Conservation (phyloP, 2,329 filamentous ascomycete species). For the Hypoxylon sp. region DNA sequence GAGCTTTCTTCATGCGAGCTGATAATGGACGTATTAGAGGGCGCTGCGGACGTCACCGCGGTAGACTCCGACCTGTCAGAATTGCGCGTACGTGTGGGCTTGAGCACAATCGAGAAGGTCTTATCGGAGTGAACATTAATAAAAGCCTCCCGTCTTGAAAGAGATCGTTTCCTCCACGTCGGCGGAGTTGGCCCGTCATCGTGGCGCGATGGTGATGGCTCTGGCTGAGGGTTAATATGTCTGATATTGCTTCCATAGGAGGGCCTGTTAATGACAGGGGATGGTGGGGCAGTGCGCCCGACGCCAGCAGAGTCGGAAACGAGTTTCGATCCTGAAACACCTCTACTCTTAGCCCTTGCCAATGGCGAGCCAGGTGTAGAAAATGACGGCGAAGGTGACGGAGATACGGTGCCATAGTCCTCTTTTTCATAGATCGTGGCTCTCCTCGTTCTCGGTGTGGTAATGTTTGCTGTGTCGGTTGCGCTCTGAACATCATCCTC, state of each 20-base stretch:
- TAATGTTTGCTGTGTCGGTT: conserved; percentile 36
- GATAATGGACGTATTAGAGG: conserved; percentile 62
- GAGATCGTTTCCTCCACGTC: conserved; percentile 51
- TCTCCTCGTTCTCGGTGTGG: conserved; percentile 46
- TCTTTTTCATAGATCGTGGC: conserved; percentile 47
- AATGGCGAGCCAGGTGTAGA: conserved; percentile 56
- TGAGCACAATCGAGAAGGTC: conserved; percentile 68
- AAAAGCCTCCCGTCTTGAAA: conserved; percentile 60
- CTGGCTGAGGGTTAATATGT: conserved; percentile 57
- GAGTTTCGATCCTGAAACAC: conserved; percentile 64
- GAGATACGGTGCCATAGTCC: conserved; percentile 50
- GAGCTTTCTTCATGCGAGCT: conserved; percentile 66
- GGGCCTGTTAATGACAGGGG: conserved; percentile 57
- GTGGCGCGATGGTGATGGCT: conserved; percentile 44
- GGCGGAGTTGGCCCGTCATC: conserved; percentile 47
- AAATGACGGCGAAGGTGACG: conserved; percentile 54
- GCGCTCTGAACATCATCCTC: conserved; percentile 40
- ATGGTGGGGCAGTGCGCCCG: conserved; percentile 55
- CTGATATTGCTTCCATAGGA: conserved; percentile 59
- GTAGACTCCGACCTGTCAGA: conserved; percentile 53
- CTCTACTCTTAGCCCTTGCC: conserved; percentile 56
- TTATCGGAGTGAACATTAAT: conserved; percentile 70
- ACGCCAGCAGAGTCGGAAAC: conserved; percentile 54
- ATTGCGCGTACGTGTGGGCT: conserved; percentile 47
- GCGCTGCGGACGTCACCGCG: conserved; percentile 59